Percentiles rank a stretch among this genome's conserved stretches.
phyloP scores from a whole-genome alignment of 768 basidiomycete genomes.

The Boletus subparvulus region DNA sequence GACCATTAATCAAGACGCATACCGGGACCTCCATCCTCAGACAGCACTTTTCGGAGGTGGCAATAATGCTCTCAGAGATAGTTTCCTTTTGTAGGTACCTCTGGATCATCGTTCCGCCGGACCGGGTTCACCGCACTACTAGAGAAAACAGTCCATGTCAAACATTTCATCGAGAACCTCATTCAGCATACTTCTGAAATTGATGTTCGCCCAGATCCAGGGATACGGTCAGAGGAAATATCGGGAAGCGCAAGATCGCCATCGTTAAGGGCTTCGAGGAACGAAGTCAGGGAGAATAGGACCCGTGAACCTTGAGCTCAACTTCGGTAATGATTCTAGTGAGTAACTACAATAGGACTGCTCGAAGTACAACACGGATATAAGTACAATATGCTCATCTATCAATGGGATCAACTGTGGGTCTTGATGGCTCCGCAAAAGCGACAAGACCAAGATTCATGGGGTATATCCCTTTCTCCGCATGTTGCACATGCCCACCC shows the following conservation, averaged over 20 bases:
- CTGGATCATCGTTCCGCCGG: too few relatives aligned
- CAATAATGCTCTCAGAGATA: too few relatives aligned
- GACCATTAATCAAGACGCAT: too few relatives aligned
- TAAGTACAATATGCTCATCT: neutral
- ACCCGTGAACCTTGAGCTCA: conserved; percentile 61
- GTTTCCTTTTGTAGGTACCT: too few relatives aligned
- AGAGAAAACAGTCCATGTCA: too few relatives aligned
- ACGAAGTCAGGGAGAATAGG: conserved; percentile 44
- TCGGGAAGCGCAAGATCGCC: conserved; percentile 84
- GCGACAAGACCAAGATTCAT: conserved; percentile 72
- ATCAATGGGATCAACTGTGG: conserved; percentile 6
- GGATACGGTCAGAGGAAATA: conserved; percentile 71
- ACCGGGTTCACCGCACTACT: too few relatives aligned
- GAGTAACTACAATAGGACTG: neutral
- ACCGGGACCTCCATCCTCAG: too few relatives aligned
- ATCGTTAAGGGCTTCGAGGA: conserved; percentile 64
- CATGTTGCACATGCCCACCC: conserved; percentile 71
- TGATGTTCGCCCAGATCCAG: conserved; percentile 39
- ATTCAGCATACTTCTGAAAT: neutral
- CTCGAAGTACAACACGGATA: neutral
- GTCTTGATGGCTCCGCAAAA: conserved; percentile 61
- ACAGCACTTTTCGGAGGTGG: too few relatives aligned
- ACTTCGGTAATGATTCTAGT: conserved; percentile 1
- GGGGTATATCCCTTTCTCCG: conserved; percentile 58
- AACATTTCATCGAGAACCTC: neutral